A percentile compares a stretch with the other conserved stretches of the same genome.
phyloP scores from a whole-genome alignment of 2,329 filamentous ascomycete genomes.

The Pestalotiopsis sp. region DNA sequence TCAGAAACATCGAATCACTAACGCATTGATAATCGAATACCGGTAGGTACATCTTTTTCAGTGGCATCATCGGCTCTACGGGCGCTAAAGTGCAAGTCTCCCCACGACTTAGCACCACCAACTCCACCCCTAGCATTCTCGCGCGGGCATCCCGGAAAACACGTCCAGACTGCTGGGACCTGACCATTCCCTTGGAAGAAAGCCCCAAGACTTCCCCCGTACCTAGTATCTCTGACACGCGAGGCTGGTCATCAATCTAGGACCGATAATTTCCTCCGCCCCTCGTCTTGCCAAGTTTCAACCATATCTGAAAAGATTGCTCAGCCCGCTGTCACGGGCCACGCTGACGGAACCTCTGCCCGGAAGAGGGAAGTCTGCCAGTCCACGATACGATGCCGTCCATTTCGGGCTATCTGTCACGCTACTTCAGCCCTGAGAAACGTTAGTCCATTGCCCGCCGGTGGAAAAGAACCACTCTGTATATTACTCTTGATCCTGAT shows the following conservation, averaged over 20 bases:
- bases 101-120: neutral
- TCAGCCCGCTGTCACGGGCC: conserved; percentile 9
- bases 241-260: neutral
- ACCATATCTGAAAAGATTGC: neutral
- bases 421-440: conserved; percentile 31
- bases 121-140: conserved; percentile 1
- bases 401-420: conserved; percentile 28
- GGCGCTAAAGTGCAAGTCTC: conserved; percentile 3
- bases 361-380: neutral
- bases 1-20: neutral
- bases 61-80: neutral
- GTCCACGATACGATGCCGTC: conserved; percentile 32
- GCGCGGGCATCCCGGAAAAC: conserved; percentile 6
- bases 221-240: neutral
- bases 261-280: neutral
- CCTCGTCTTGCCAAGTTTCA: neutral
- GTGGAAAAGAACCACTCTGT: neutral
- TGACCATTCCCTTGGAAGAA: neutral
- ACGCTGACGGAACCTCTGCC: neutral
- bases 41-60: neutral
- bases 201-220: neutral
- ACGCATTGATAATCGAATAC: neutral
- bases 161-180: conserved; percentile 5
- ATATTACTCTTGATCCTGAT: neutral
- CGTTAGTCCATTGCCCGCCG: conserved; percentile 23